Evolutionary conservation across 2,329 filamentous ascomycete genomes (phyloP).

Genomic region (Colletotrichum salicis): DNA sequence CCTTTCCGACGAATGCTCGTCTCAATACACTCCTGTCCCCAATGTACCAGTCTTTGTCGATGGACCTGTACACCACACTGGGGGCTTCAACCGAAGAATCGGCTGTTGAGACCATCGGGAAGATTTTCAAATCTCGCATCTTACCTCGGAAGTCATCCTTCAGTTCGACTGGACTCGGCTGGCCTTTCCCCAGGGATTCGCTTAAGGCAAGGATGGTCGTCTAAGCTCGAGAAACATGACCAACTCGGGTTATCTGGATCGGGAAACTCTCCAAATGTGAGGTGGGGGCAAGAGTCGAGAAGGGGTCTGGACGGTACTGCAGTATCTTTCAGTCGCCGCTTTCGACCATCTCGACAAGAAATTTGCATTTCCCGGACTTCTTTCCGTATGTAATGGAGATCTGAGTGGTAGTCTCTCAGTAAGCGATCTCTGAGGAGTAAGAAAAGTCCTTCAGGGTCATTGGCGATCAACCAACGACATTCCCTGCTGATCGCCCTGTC

Average conservation of each 20-base stretch:
- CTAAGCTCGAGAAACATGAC: background rate
- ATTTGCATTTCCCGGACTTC: background rate
- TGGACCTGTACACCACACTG: background rate
- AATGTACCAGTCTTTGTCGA: background rate
- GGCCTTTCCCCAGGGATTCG: too few relatives aligned
- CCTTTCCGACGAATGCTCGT: too few relatives aligned
- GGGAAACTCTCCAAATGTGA: background rate
- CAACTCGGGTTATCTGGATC: background rate
- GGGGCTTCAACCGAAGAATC: too few relatives aligned
- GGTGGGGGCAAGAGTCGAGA: background rate
- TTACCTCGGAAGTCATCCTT: too few relatives aligned
- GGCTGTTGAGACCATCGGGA: background rate
- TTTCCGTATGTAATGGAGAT: too few relatives aligned
- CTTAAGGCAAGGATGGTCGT: too few relatives aligned
- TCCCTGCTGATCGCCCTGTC: background rate
- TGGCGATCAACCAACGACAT: background rate
- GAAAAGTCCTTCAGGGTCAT: background rate
- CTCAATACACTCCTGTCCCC: background rate
- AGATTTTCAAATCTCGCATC: too few relatives aligned
- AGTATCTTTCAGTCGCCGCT: background rate
- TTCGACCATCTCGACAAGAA: background rate
- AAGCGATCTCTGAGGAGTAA: background rate
- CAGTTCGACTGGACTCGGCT: too few relatives aligned
- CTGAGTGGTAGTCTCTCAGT: background rate
- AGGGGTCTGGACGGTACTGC: background rate